phyloP scores from a whole-genome alignment of 352 stramenopile genomes.

The Elongisporangium anandrum region DNA sequence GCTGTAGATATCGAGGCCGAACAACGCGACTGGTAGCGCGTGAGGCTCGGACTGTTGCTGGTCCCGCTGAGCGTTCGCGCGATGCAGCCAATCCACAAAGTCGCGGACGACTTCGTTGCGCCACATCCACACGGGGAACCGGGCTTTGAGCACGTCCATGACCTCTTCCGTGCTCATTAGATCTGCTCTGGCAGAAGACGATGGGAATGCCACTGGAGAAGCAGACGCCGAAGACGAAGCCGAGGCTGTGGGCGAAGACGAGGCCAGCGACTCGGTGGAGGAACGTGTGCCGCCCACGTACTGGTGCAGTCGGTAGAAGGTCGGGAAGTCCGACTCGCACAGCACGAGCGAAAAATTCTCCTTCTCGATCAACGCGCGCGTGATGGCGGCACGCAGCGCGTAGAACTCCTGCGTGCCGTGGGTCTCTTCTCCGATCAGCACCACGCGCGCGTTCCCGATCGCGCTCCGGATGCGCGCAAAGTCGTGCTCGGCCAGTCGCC shows the following conservation, averaged over 20 bases:
- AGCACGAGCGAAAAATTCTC: slow-evolving; percentile 29
- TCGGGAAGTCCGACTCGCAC: slow-evolving; percentile 33
- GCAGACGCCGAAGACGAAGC: not conserved
- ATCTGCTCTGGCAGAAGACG: not conserved
- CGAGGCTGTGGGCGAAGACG: slow-evolving; percentile 7
- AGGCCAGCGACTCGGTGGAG: slow-evolving; percentile 10
- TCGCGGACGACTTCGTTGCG: slow-evolving; percentile 29
- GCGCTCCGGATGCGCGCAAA: slow-evolving; percentile 19
- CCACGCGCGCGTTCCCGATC: slow-evolving; percentile 24
- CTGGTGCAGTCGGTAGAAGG: slow-evolving; percentile 23
- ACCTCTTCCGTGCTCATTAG: slow-evolving; percentile 14
- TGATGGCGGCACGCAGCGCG: slow-evolving; percentile 22
- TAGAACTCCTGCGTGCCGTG: slow-evolving; percentile 36
- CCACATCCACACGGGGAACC: slow-evolving; percentile 38
- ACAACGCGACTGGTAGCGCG: slow-evolving; percentile 17
- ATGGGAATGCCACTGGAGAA: not conserved
- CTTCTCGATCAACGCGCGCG: slow-evolving; percentile 21
- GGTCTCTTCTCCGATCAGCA: slow-evolving; percentile 31
- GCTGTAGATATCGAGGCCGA: slow-evolving; percentile 33
- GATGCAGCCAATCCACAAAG: slow-evolving; percentile 28
- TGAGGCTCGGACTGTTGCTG: not conserved
- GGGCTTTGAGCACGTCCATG: slow-evolving; percentile 22
- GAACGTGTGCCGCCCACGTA: slow-evolving; percentile 16
- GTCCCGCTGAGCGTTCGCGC: slow-evolving; percentile 2
- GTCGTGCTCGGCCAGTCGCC: slow-evolving; percentile 12